phyloP scores from a whole-genome alignment of 805 yeast genomes.

The Millerago galiae region DNA sequence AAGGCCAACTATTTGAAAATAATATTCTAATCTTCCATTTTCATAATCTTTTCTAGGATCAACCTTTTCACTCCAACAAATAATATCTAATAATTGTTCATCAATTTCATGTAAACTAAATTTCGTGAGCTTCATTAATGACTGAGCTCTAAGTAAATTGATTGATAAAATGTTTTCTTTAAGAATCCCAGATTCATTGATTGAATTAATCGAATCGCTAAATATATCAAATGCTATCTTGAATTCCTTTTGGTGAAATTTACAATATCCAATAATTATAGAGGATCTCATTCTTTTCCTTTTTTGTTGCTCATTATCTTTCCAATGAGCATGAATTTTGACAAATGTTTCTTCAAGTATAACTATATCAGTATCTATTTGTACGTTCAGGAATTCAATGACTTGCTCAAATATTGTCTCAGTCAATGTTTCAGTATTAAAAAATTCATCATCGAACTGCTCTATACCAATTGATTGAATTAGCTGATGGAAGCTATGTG shows the following conservation, averaged over 20 bases:
- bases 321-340: no score
- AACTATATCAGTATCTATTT: no score
- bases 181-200: not conserved
- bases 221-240: not conserved
- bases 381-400: no score
- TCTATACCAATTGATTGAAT: not conserved
- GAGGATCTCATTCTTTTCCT: not conserved
- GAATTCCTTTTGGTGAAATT: not conserved
- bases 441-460: not conserved
- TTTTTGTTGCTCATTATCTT: not conserved
- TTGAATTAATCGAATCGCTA: not conserved
- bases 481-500: not conserved
- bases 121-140: not conserved
- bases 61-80: not conserved
- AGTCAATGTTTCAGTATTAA: no score
- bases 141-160: not conserved
- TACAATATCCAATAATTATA: not conserved
- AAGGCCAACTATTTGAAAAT: conserved; percentile 10
- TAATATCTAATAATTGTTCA: not conserved
- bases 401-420: no score
- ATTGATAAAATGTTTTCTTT: not conserved
- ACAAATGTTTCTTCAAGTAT: no score
- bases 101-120: not conserved
- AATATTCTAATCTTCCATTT: conserved; percentile 8
- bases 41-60: conserved; percentile 3